Evolutionary conservation across 2,329 filamentous ascomycete species (phyloP), one percentile per base, ranked within the genome.

Genomic region (Alternaria ethzedia): DNA sequence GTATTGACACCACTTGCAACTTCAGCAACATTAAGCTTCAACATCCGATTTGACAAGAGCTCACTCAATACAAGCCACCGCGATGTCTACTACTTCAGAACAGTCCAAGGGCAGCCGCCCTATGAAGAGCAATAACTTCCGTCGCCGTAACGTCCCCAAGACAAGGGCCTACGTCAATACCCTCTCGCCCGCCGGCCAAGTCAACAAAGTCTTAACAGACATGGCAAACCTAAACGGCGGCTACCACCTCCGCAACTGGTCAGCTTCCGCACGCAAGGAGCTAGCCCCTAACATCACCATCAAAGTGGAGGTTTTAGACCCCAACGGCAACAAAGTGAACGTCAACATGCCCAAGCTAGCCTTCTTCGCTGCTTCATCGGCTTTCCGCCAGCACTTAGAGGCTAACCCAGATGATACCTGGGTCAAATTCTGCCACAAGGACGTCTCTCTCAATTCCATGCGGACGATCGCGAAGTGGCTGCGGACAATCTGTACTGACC

Each of bases 201-300:
- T 63, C 54, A 54, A 54, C 15, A 63, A 60, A 45, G 32, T 60
- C 44, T 36, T 60, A 0, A 26, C 30, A 9, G 57, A 63, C 21
- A 52, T 66, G 20, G 46, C 57, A 5, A 60, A 63, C n/a, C 32
- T 63, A n/a, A 46, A 60, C 5, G 43, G 47, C 17, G 54, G 60
- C 32, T 9, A 57, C n/a, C 52, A 60, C 25, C 43, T 66, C 12
- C 43, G 57, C 23, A 55, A 57, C 30, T 66, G 63, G 60, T 63
- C 60, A 21, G 28, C 32, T 6, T 55, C 57, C 2, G 52, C 52
- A 3, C 63, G 63, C 8, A 57, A 57, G 15, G 63, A 63, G 28
- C 44, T 60, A 6, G 25, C 25, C 6, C 21, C 60, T 3, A 6
- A 58, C 12, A 20, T 57, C 6, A 58, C 21, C 11, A 57, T 63